phyloP scores from a whole-genome alignment of 352 stramenopile species.

The Phytophthora citricola region DNA sequence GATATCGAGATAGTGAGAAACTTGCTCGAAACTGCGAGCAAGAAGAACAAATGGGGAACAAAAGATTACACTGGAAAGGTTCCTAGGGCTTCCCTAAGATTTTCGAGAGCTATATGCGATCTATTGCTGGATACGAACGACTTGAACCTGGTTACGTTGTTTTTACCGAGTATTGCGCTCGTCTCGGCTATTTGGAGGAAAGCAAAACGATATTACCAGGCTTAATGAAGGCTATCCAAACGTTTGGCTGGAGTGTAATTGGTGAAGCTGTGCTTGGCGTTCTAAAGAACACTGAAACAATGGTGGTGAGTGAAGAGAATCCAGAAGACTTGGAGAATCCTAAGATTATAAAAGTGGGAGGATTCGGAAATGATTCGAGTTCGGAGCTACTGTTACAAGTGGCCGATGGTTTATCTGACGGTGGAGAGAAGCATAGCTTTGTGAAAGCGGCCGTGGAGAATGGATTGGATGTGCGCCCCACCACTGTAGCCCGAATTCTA shows the following conservation, averaged over 20 bases:
- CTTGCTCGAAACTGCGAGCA: neutral
- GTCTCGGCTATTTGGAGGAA: slow-evolving; percentile 2
- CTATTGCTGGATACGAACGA: slow-evolving; percentile 8
- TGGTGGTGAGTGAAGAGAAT: neutral
- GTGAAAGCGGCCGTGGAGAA: slow-evolving; percentile 5
- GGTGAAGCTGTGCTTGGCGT: slow-evolving; percentile 6
- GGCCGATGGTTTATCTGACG: slow-evolving; percentile 6
- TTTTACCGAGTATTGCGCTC: neutral
- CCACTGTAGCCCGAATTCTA: neutral
- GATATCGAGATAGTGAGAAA: too few species aligned
- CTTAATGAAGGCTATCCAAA: neutral
- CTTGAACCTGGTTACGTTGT: neutral
- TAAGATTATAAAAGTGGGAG: neutral
- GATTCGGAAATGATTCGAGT: neutral
- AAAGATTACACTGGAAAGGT: neutral
- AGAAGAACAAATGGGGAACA: neutral
- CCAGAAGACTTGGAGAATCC: slow-evolving; percentile 10
- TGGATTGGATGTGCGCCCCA: neutral
- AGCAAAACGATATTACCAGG: slow-evolving; percentile 1
- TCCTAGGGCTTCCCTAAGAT: neutral
- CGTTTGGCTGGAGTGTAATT: slow-evolving; percentile 18
- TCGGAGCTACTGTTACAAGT: slow-evolving; percentile 21
- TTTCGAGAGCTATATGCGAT: slow-evolving; percentile 9
- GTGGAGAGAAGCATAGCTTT: neutral
- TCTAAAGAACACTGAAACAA: neutral